A percentile compares a stretch with the other conserved stretches of the same genome.
phyloP scores from a whole-genome alignment of 768 basidiomycete species.

The Lactarius indigo region DNA sequence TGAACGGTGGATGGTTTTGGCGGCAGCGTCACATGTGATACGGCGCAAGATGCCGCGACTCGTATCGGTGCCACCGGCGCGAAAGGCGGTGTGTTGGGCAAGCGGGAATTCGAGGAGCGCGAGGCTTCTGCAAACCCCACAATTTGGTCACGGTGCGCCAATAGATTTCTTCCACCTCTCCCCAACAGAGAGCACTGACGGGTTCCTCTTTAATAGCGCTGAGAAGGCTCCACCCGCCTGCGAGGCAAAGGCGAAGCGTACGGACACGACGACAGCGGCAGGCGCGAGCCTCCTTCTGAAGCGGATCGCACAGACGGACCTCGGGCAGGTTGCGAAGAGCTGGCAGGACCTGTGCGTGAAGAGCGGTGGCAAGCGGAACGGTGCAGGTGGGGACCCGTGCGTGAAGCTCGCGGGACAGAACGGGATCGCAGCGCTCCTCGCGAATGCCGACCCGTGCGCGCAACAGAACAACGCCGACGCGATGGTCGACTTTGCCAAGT shows the following conservation, averaged over 20 bases:
- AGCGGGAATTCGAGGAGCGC: conserved; percentile 10
- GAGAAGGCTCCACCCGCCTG: conserved; percentile 16
- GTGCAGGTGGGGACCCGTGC: conserved; percentile 37
- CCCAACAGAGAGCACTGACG: background rate
- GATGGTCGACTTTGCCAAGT: conserved; percentile 51
- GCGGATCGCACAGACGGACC: conserved; percentile 38
- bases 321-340: conserved; percentile 36
- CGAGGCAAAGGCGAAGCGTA: conserved; percentile 13
- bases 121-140: background rate
- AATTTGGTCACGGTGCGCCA: conserved; percentile 1
- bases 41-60: conserved; percentile 22
- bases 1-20: background rate
- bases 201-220: background rate
- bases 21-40: conserved; percentile 29
- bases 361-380: conserved; percentile 38
- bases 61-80: conserved; percentile 27
- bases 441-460: conserved; percentile 44
- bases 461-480: conserved; percentile 48
- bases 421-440: conserved; percentile 44
- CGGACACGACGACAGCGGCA: conserved; percentile 20
- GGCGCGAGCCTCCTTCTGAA: background rate
- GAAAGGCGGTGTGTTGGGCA: conserved; percentile 15
- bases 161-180: background rate
- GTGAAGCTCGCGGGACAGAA: conserved; percentile 39
- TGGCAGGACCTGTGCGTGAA: conserved; percentile 46